A percentile compares a stretch with the other conserved stretches of the same genome.
Conservation (phyloP, 805 yeast species). For the Wickerhamia fluorescens region DNA sequence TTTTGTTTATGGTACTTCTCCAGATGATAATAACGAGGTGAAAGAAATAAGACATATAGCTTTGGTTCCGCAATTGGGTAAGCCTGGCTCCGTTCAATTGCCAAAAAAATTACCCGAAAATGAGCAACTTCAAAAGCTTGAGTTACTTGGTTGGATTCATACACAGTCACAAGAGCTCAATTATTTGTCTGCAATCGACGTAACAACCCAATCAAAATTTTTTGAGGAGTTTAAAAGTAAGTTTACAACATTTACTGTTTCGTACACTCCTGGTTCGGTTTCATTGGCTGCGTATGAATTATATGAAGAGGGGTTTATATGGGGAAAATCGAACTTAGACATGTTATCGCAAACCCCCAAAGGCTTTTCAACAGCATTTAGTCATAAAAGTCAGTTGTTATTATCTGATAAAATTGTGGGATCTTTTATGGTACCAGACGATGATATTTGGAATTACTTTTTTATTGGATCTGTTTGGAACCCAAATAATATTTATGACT, state of each 20-base stretch:
- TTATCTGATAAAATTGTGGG: slow-evolving; percentile 75
- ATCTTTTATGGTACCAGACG: slow-evolving; percentile 77
- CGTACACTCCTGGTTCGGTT: slow-evolving; percentile 79
- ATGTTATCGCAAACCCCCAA: slow-evolving; percentile 48
- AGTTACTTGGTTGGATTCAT: slow-evolving; percentile 92
- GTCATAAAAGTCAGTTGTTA: slow-evolving; percentile 58
- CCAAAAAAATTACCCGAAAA: slow-evolving; percentile 41
- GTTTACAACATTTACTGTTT: slow-evolving; percentile 54
- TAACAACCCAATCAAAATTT: slow-evolving; percentile 48
- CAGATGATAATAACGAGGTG: slow-evolving; percentile 60
- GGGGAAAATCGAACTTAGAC: slow-evolving; percentile 70
- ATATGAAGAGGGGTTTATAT: slow-evolving; percentile 57
- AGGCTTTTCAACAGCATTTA: slow-evolving; percentile 59
- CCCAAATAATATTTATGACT: slow-evolving; percentile 46
- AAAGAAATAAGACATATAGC: slow-evolving; percentile 74
- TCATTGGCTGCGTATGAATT: slow-evolving; percentile 62
- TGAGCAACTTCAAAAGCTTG: slow-evolving; percentile 40
- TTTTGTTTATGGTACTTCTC: slow-evolving; percentile 71
- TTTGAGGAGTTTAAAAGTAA: slow-evolving; percentile 27
- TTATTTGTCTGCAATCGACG: slow-evolving; percentile 62
- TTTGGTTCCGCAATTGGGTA: slow-evolving; percentile 85
- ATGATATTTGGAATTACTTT: slow-evolving; percentile 83
- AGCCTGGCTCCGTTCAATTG: slow-evolving; percentile 55
- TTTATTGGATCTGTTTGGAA: slow-evolving; percentile 85
- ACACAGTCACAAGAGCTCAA: slow-evolving; percentile 66